Percentiles rank a stretch among this genome's conserved stretches.
These are phyloP conservation scores for Penicillium freii DNA, from an alignment of 2,329 filamentous ascomycete genomes.

Conservation along the genomic window DNA sequence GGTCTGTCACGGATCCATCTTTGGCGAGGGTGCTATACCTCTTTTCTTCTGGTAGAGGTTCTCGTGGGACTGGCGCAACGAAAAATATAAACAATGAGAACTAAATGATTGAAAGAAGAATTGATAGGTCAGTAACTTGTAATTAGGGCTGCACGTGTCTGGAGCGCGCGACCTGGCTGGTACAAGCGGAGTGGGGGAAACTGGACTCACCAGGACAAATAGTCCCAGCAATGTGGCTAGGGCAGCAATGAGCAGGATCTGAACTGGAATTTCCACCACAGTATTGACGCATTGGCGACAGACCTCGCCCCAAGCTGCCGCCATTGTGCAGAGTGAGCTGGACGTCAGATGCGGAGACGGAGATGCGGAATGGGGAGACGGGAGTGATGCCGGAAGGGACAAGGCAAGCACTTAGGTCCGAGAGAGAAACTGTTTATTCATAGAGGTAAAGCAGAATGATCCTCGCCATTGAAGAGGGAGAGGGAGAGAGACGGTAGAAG, in stretches of 20 bases:
- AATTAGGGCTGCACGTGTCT: neutral
- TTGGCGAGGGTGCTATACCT: slow-evolving; percentile 73
- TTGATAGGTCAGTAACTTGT: neutral
- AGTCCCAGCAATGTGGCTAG: slow-evolving; percentile 32
- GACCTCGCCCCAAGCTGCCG: slow-evolving; percentile 27
- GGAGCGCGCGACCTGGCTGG: neutral
- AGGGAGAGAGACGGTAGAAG: slow-evolving; percentile 1
- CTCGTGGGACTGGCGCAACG: slow-evolving; percentile 77
- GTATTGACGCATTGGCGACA: slow-evolving; percentile 36
- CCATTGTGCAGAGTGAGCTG: slow-evolving; percentile 24
- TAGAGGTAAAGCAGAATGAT: neutral
- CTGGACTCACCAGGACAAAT: slow-evolving; percentile 35
- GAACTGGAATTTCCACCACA: slow-evolving; percentile 29
- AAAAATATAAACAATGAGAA: slow-evolving; percentile 67
- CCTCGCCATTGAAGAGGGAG: slow-evolving; percentile 1
- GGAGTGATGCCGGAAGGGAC: slow-evolving; percentile 14
- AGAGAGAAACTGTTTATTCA: slow-evolving; percentile 4
- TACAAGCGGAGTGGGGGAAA: neutral
- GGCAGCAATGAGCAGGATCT: slow-evolving; percentile 30
- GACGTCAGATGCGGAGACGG: slow-evolving; percentile 4
- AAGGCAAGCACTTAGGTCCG: slow-evolving; percentile 12
- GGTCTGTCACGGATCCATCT: slow-evolving; percentile 56
- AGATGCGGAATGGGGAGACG: slow-evolving; percentile 10
- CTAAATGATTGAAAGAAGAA: slow-evolving; percentile 37
- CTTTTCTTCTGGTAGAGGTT: slow-evolving; percentile 74